Evolutionary conservation across 306 rosid species (phyloP), one percentile per base, ranked within the genome.

Genomic region (Cucumis cinereus): DNA sequence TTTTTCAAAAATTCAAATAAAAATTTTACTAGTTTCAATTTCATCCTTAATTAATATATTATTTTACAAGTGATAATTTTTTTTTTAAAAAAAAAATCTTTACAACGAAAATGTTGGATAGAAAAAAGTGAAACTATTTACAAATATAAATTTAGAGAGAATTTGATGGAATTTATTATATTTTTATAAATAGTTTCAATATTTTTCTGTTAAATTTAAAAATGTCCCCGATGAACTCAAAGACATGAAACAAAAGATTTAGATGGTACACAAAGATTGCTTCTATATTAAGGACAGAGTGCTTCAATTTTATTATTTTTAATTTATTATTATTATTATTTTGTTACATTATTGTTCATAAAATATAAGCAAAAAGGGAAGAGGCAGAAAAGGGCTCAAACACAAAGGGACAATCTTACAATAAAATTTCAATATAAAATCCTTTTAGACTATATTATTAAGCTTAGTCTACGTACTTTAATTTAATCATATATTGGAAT

Each of bases 341-440:
- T 68, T 8, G 17, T 40, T 5, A 68, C 43, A 68, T 40, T 68
- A n/a, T 41, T 73, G 56, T 68, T 58, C 64, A 82, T 75, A 66
- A 79, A 77, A 80, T 84, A 84, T 85, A 33, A 64, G 83, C 45
- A 57, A 78, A 80, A 84, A 58, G 4, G n/a, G 35, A 4, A 50
- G 61, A 72, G 79, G 55, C 53, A 66, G 50, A 38, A 77, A 84
- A 87, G 75, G 86, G 82, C 75, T 77, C 13, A 81, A 78, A 76
- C 71, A 75, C 58, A 63, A 74, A 75, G 69, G 68, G 84, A 79
- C 89, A 83, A 53, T 85, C 81, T 83, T 80, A 84, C 24, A 87
- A 81, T 36, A 47, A 50, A 72, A 24, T 2, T 22, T 23, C 36
- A 71, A 14, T 19, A 45, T 71, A 15, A 45, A 58, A 58, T 0